phyloP scores from a whole-genome alignment of 352 stramenopile species.

The Phytophthora colocasiae region DNA sequence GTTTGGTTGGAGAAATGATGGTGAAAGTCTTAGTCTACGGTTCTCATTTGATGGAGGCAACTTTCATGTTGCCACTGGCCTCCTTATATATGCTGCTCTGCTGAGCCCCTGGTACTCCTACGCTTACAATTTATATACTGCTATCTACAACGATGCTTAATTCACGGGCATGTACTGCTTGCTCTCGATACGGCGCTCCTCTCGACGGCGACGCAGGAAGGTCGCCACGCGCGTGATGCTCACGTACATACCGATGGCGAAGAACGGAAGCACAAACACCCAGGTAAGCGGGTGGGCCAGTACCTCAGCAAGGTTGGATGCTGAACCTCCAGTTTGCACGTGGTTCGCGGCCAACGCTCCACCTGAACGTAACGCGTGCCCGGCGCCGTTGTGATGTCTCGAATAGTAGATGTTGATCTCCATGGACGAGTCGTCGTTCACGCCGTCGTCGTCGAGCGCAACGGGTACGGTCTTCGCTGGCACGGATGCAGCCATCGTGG shows the following conservation, averaged over 20 bases:
- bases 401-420: slow-evolving; percentile 70
- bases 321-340: slow-evolving; percentile 29
- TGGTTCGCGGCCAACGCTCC: slow-evolving; percentile 36
- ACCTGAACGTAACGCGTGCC: slow-evolving; percentile 38
- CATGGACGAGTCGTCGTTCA: slow-evolving; percentile 60
- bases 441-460: slow-evolving; percentile 18
- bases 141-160: slow-evolving; percentile 28
- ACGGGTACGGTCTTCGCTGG: slow-evolving; percentile 13
- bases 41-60: slow-evolving; percentile 11
- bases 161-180: slow-evolving; percentile 78
- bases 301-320: slow-evolving; percentile 29
- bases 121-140: slow-evolving; percentile 23
- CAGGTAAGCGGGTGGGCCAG: slow-evolving; percentile 51
- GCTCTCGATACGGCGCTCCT: slow-evolving; percentile 66
- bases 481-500: slow-evolving; percentile 28
- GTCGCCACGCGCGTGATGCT: slow-evolving; percentile 44
- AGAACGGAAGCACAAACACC: slow-evolving; percentile 68
- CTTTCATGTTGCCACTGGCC: neutral
- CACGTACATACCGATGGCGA: slow-evolving; percentile 67
- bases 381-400: slow-evolving; percentile 48
- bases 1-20: neutral
- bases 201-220: slow-evolving; percentile 63
- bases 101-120: slow-evolving; percentile 16
- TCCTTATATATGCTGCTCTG: slow-evolving; percentile 32
- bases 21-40: slow-evolving; percentile 13